A percentile compares a stretch with the other conserved stretches of the same genome.
Conservation (phyloP, 1,284 basidiomycete species). For the Rhodotorula sp. region DNA sequence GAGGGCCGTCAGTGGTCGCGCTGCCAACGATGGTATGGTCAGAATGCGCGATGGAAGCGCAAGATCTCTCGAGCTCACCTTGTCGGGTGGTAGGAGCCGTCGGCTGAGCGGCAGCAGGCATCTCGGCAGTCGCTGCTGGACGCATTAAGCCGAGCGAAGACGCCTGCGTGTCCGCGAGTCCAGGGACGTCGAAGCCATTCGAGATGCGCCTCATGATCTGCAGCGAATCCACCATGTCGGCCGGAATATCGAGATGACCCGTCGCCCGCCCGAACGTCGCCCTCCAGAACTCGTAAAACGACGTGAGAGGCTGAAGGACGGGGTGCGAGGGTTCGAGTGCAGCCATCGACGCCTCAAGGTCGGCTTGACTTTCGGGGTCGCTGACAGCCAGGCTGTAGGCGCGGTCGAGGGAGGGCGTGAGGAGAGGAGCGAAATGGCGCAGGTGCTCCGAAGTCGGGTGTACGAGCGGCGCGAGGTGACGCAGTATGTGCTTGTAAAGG, state of each 20-base stretch:
- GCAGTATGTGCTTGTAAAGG: slow-evolving; percentile 15
- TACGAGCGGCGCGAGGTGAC: neutral
- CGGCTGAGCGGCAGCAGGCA: neutral
- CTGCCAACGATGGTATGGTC: too few species aligned
- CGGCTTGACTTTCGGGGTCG: slow-evolving; percentile 14
- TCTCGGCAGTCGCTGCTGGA: neutral
- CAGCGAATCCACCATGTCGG: slow-evolving; percentile 8
- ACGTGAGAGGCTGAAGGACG: neutral
- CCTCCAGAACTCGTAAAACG: slow-evolving; percentile 22
- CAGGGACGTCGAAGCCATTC: neutral
- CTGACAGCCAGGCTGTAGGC: neutral
- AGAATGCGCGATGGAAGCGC: too few species aligned
- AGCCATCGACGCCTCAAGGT: slow-evolving; percentile 5
- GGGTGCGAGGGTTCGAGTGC: neutral
- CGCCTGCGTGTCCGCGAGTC: slow-evolving; percentile 1
- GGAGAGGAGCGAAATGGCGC: neutral
- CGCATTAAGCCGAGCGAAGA: neutral
- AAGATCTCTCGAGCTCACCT: too few species aligned
- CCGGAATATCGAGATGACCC: neutral
- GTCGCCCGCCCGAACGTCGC: neutral
- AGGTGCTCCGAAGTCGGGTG: neutral
- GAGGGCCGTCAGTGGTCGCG: neutral
- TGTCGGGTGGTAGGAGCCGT: neutral
- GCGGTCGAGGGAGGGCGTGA: slow-evolving; percentile 15
- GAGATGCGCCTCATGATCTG: slow-evolving; percentile 1